Evolutionary conservation across 345 rosid genomes (phyloP).

Genomic region (Draba incana): DNA sequence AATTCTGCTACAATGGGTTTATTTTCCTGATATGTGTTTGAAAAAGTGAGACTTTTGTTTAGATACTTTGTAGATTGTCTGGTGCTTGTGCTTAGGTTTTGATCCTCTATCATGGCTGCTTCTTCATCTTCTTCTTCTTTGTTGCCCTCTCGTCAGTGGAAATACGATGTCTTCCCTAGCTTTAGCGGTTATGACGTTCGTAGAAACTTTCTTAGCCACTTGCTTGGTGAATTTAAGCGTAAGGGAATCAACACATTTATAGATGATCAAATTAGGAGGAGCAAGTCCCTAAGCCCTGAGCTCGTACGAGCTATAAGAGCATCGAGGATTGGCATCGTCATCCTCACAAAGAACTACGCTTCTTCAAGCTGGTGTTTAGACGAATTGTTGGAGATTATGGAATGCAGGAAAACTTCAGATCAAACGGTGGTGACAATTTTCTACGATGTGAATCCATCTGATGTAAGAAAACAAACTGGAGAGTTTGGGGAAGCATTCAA

Average conservation of each 20-base stretch:
- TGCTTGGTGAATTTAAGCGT: neutral
- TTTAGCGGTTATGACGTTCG: slow-evolving; percentile 12
- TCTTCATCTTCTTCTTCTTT: slow-evolving; percentile 22
- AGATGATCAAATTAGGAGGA: neutral
- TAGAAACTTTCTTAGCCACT: slow-evolving; percentile 5
- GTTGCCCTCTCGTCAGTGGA: neutral
- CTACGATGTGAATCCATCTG: slow-evolving; percentile 5
- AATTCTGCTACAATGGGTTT: neutral
- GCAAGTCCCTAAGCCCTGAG: neutral
- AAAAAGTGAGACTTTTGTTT: neutral
- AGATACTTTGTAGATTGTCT: neutral
- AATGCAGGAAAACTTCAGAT: neutral
- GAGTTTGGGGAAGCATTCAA: neutral
- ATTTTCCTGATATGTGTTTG: neutral
- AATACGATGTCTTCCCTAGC: slow-evolving; percentile 16
- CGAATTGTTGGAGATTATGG: neutral
- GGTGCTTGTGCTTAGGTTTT: neutral
- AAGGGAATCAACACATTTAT: neutral
- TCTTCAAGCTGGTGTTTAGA: slow-evolving; percentile 10
- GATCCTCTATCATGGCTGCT: slow-evolving; percentile 7
- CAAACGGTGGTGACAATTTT: slow-evolving; percentile 4
- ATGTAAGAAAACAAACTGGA: slow-evolving; percentile 19
- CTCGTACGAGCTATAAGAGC: neutral
- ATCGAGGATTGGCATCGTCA: slow-evolving; percentile 1
- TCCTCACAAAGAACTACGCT: slow-evolving; percentile 11